Conservation (phyloP, 177 flowering plant genomes). For the Vitis hybrid region DNA sequence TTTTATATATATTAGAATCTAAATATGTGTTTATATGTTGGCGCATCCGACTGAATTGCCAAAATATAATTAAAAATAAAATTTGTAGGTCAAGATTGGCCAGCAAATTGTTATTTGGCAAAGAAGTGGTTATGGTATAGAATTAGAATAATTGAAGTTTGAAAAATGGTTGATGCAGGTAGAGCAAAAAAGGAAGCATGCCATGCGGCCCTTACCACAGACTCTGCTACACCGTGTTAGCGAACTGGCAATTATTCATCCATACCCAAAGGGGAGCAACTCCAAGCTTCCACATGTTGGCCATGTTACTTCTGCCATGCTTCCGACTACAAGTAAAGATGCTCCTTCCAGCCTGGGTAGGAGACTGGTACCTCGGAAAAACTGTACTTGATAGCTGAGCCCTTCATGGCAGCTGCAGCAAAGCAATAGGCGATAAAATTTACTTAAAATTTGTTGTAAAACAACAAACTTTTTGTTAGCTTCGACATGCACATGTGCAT, state of each 20-base stretch:
- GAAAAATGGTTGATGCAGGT: constrained; percentile 22
- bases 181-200: constrained; percentile 20
- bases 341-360: constrained; percentile 1
- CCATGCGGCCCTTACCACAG: constrained; percentile 25
- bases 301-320: background rate
- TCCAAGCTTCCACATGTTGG: constrained; percentile 1
- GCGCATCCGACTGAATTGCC: no score
- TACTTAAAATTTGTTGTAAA: constrained; percentile 17
- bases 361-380: constrained; percentile 20
- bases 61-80: no score
- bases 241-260: constrained; percentile 36
- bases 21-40: no score
- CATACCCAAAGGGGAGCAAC: constrained; percentile 29
- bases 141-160: no score
- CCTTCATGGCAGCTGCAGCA: background rate
- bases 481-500: background rate
- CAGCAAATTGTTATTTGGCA: no score
- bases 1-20: no score
- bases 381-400: constrained; percentile 1
- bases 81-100: no score
- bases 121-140: no score
- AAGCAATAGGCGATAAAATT: constrained; percentile 3
- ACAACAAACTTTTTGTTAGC: background rate
- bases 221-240: constrained; percentile 27
- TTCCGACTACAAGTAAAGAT: constrained; percentile 8